A percentile compares a stretch with the other conserved stretches of the same genome.
These are phyloP conservation scores for Inga oerstediana DNA, from an alignment of 306 rosid species.

Conservation along the genomic window DNA sequence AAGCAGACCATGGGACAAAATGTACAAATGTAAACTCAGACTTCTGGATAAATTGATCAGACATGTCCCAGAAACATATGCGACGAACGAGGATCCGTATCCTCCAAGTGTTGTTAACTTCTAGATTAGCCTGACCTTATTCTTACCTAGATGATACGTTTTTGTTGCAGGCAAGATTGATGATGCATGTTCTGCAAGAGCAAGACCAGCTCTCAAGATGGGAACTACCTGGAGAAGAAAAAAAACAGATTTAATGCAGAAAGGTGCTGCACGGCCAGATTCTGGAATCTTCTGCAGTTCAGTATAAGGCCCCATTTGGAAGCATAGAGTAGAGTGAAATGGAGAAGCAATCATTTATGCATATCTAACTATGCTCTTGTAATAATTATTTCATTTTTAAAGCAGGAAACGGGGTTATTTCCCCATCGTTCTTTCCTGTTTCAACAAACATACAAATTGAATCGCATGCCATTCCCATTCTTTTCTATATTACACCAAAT, in stretches of 20 bases:
- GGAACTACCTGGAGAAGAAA: slow-evolving; percentile 74
- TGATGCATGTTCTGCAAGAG: slow-evolving; percentile 82
- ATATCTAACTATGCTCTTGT: background rate
- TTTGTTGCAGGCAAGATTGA: slow-evolving; percentile 83
- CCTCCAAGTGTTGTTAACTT: background rate
- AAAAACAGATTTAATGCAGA: slow-evolving; percentile 29
- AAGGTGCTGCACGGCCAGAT: slow-evolving; percentile 22
- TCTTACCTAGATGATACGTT: slow-evolving; percentile 86
- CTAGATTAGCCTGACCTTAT: slow-evolving; percentile 10
- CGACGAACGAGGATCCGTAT: slow-evolving; percentile 6
- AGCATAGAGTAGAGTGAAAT: background rate
- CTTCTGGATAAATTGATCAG: background rate
- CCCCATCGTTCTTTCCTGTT: background rate
- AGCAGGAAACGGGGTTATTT: background rate
- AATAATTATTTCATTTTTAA: background rate
- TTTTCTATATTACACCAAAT: background rate
- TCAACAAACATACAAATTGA: background rate
- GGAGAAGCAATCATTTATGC: background rate
- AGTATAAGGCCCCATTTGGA: background rate
- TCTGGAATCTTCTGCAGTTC: slow-evolving; percentile 13
- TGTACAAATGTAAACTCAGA: slow-evolving; percentile 3
- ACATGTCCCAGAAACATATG: background rate
- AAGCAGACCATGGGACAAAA: background rate
- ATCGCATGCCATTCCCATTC: background rate
- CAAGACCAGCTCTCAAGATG: slow-evolving; percentile 91